Conservation (phyloP, 2,329 filamentous ascomycete genomes). For the Dendrostoma leiphaemia region DNA sequence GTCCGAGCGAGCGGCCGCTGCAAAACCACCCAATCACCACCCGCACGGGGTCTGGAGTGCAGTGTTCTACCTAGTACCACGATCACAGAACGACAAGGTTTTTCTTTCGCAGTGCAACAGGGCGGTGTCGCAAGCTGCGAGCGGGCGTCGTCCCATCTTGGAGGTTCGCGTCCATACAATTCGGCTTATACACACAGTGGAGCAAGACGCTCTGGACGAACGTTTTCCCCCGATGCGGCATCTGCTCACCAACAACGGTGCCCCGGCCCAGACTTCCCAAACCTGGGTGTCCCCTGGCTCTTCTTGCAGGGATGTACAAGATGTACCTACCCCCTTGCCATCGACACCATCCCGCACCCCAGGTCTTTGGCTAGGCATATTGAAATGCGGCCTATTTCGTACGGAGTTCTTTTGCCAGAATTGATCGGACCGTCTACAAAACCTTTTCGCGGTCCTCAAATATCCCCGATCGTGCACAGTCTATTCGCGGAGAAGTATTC, state of each 20-base stretch:
- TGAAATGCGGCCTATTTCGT: neutral
- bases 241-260: neutral
- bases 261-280: neutral
- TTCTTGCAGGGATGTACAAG: conserved; percentile 5
- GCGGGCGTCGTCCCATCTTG: neutral
- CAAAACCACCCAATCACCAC: too few species aligned
- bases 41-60: too few species aligned
- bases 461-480: neutral
- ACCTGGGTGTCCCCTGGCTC: conserved; percentile 5
- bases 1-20: too few species aligned
- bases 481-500: neutral
- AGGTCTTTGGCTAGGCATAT: neutral
- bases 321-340: neutral
- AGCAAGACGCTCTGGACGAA: neutral
- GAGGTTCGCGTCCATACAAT: neutral
- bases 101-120: too few species aligned
- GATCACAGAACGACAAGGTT: too few species aligned
- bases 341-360: neutral
- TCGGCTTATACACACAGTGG: too few species aligned
- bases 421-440: neutral
- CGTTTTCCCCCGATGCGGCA: neutral
- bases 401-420: neutral
- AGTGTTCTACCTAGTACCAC: too few species aligned
- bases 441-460: neutral
- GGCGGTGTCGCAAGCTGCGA: too few species aligned